Conservation (phyloP, 2,329 filamentous ascomycete species). For the Colletotrichum sp. region DNA sequence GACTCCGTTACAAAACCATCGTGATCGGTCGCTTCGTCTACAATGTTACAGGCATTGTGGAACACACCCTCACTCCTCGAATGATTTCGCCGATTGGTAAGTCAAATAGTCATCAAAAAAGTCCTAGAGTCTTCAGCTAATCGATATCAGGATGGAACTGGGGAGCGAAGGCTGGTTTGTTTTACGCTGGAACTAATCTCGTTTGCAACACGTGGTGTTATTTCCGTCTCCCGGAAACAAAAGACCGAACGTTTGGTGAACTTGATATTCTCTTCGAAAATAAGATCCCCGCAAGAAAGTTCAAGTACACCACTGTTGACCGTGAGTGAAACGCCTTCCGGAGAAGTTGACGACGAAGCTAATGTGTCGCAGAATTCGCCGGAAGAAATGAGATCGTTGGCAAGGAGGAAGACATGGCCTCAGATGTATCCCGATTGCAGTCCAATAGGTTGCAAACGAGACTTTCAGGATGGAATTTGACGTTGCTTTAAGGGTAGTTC, state of each 20-base stretch:
- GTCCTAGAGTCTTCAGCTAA: not conserved
- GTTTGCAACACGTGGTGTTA: conserved; percentile 44
- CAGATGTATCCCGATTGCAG: rapidly evolving
- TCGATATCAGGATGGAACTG: conserved; percentile 37
- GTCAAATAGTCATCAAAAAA: not conserved
- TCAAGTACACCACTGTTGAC: conserved; percentile 31
- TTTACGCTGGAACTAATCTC: conserved; percentile 41
- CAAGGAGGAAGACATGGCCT: not conserved
- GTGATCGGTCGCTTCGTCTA: conserved; percentile 48
- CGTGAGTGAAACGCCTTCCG: not conserved
- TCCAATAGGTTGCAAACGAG: not conserved
- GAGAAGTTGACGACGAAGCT: not conserved
- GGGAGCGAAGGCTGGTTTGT: conserved; percentile 46
- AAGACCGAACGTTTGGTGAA: conserved; percentile 49
- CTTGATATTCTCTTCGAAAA: conserved; percentile 37
- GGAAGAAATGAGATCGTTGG: not conserved
- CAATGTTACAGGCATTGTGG: conserved; percentile 45
- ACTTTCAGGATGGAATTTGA: not conserved
- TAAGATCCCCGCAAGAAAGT: conserved; percentile 25
- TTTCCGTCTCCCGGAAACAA: conserved; percentile 49
- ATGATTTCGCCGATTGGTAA: conserved; percentile 36
- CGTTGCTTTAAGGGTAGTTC: rapidly evolving
- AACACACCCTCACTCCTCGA: conserved; percentile 40
- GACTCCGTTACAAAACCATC: conserved; percentile 50
- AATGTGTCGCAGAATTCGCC: not conserved